These are phyloP conservation scores for Ogataea ganodermae DNA, from an alignment of 805 yeast species.

Conservation along the genomic window DNA sequence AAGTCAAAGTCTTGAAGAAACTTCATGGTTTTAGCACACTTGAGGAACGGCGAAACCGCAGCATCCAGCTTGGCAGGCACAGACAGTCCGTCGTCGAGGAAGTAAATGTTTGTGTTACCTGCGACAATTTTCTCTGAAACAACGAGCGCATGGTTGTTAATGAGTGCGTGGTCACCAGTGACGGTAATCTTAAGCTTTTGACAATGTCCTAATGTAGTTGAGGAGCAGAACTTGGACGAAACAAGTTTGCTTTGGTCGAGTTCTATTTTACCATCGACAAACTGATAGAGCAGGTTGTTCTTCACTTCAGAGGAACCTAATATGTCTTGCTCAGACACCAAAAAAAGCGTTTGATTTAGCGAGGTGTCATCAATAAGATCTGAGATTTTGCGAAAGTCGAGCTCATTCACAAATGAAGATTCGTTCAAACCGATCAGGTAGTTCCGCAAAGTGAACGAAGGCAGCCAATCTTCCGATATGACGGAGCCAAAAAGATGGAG, in stretches of 20 bases:
- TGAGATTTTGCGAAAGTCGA: slow-evolving; percentile 58
- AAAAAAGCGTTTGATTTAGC: slow-evolving; percentile 60
- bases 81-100: slow-evolving; percentile 58
- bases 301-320: slow-evolving; percentile 30
- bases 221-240: slow-evolving; percentile 52
- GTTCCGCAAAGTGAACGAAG: slow-evolving; percentile 54
- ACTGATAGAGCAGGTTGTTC: slow-evolving; percentile 59
- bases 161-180: slow-evolving; percentile 32
- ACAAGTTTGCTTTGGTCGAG: slow-evolving; percentile 42
- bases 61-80: slow-evolving; percentile 66
- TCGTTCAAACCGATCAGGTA: slow-evolving; percentile 60
- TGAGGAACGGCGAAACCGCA: slow-evolving; percentile 62
- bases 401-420: slow-evolving; percentile 66
- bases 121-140: slow-evolving; percentile 46
- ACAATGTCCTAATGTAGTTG: slow-evolving; percentile 61
- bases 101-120: slow-evolving; percentile 68
- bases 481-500: slow-evolving; percentile 47
- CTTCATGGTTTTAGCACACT: slow-evolving; percentile 65
- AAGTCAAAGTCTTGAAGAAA: slow-evolving; percentile 56
- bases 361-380: slow-evolving; percentile 56
- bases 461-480: slow-evolving; percentile 25
- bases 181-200: slow-evolving; percentile 54
- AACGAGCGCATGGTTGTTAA: slow-evolving; percentile 62
- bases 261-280: slow-evolving; percentile 49
- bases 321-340: slow-evolving; percentile 44